These are phyloP conservation scores for Hyaloscypha hepaticicola DNA, from an alignment of 495 filamentous ascomycete genomes.

Conservation along the genomic window DNA sequence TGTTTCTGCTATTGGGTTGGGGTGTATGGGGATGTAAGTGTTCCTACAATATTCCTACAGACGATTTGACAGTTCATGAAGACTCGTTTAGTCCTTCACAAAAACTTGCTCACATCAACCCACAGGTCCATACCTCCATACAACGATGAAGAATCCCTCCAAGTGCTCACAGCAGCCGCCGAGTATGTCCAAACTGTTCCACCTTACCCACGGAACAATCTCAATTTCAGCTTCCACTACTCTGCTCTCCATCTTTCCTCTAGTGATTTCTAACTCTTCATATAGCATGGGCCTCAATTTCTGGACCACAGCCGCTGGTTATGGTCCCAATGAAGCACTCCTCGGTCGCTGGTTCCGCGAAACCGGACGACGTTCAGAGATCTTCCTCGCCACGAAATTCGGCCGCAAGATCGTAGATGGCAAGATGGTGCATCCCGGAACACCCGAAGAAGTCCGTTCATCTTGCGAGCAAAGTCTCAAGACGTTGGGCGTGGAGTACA, in stretches of 20 bases:
- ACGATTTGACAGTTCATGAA: too few relatives aligned
- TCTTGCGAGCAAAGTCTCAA: conserved; percentile 41
- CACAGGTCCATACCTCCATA: neutral
- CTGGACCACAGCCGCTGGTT: conserved; percentile 33
- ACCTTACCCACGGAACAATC: too few relatives aligned
- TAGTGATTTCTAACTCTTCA: too few relatives aligned
- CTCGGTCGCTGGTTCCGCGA: conserved; percentile 24
- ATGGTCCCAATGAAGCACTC: conserved; percentile 11
- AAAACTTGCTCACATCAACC: conserved; percentile 31
- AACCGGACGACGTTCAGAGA: conserved; percentile 38
- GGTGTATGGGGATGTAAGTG: conserved; percentile 41
- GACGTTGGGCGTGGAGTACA: conserved; percentile 43
- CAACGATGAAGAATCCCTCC: conserved; percentile 39
- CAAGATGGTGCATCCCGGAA: conserved; percentile 23
- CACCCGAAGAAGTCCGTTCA: conserved; percentile 31
- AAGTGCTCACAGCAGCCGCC: conserved; percentile 38
- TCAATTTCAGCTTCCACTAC: too few relatives aligned
- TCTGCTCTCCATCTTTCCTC: too few relatives aligned
- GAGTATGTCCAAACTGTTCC: too few relatives aligned
- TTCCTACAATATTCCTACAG: too few relatives aligned
- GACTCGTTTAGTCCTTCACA: too few relatives aligned
- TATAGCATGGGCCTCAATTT: conserved; percentile 4
- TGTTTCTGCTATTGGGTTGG: conserved; percentile 42
- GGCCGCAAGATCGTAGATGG: conserved; percentile 30
- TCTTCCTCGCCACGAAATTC: conserved; percentile 54